A percentile compares a stretch with the other conserved stretches of the same genome.
Conservation (phyloP, 2,329 filamentous ascomycete species). For the Colletotrichum sp. region DNA sequence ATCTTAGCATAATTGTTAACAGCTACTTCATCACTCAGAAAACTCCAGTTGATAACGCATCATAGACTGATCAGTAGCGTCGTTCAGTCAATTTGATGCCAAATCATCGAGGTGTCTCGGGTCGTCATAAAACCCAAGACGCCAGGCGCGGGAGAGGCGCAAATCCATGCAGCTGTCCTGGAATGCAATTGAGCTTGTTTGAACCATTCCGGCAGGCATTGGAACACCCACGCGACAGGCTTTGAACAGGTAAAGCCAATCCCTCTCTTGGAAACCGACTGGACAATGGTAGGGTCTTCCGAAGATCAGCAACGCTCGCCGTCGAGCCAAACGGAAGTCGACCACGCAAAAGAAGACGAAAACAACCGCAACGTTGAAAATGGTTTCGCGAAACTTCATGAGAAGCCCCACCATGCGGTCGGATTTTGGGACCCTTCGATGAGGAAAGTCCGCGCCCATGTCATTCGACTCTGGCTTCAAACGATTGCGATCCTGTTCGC, state of each 20-base stretch:
- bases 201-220: not conserved
- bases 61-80: not conserved
- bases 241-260: not conserved
- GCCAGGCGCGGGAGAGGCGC: not conserved
- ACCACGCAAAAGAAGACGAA: not conserved
- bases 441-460: slow-evolving; percentile 29
- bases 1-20: not conserved
- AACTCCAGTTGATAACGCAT: not conserved
- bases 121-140: slow-evolving; percentile 1
- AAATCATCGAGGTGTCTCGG: not conserved
- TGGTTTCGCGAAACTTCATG: not conserved
- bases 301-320: not conserved
- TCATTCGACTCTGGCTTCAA: slow-evolving; percentile 28
- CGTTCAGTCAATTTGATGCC: no score
- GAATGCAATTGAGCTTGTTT: not conserved
- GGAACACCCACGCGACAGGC: not conserved
- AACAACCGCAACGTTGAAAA: not conserved
- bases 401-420: slow-evolving; percentile 35
- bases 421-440: slow-evolving; percentile 48
- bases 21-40: not conserved
- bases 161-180: not conserved
- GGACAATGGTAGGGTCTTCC: not conserved
- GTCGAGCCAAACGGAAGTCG: not conserved
- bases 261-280: not conserved
- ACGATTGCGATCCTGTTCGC: slow-evolving; percentile 48